Conservation (phyloP, 768 basidiomycete genomes). For the Tulasnella sp. region DNA sequence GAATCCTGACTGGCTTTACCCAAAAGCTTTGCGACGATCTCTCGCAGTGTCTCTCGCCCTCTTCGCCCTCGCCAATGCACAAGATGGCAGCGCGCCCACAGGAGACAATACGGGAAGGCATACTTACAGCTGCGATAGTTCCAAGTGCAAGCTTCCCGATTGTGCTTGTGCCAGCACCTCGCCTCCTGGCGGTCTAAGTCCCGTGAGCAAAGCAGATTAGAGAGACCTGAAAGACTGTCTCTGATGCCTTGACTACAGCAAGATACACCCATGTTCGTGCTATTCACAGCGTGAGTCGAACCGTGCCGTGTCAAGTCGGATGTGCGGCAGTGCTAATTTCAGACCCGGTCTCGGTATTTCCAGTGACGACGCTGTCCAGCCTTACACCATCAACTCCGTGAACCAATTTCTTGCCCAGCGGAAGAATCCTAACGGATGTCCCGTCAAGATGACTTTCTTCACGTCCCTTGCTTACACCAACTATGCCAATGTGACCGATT, state of each 20-base stretch:
- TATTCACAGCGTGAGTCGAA: constrained; percentile 44
- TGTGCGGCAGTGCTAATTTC: neutral
- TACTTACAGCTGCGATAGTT: constrained; percentile 44
- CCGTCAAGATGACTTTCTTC: constrained; percentile 67
- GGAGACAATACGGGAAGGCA: constrained; percentile 50
- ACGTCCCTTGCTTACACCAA: constrained; percentile 62
- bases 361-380: constrained; percentile 44
- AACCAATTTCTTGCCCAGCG: constrained; percentile 67
- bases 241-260: constrained; percentile 27
- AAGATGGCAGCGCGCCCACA: constrained; percentile 48
- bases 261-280: constrained; percentile 53
- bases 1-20: neutral
- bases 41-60: neutral
- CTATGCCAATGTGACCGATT: constrained; percentile 65
- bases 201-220: constrained; percentile 34
- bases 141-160: constrained; percentile 50
- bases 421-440: constrained; percentile 65
- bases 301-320: neutral
- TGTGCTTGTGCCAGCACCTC: constrained; percentile 65
- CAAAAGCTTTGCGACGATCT: neutral
- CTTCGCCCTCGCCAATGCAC: constrained; percentile 21
- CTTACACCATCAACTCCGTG: constrained; percentile 60
- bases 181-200: constrained; percentile 57
- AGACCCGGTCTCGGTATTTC: too few relatives aligned
- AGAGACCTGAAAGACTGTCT: constrained; percentile 12